Evolutionary conservation across 2,329 filamentous ascomycete genomes (phyloP).

Genomic region (Penicillium corylophilum): DNA sequence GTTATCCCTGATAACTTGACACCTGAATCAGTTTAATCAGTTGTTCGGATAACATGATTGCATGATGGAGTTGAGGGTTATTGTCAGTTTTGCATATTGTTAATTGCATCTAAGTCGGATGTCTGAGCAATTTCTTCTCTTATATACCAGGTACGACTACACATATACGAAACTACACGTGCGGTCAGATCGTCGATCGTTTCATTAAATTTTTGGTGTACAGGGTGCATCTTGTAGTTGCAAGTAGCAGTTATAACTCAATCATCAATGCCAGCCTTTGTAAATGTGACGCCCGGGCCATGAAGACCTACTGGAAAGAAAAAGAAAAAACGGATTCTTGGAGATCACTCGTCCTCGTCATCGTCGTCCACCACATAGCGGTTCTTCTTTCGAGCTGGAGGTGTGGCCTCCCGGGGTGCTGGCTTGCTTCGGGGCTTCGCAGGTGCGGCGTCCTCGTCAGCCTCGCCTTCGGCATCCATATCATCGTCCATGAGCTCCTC

Average conservation of each 20-base stretch:
- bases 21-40: background rate
- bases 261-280: slow-evolving; percentile 15
- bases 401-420: slow-evolving; percentile 30
- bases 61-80: background rate
- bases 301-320: slow-evolving; percentile 10
- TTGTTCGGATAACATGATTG: background rate
- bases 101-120: background rate
- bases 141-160: background rate
- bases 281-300: slow-evolving; percentile 19
- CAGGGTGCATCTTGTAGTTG: slow-evolving; percentile 1
- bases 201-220: slow-evolving; percentile 22
- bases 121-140: background rate
- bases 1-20: slow-evolving; percentile 11
- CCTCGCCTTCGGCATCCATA: slow-evolving; percentile 47
- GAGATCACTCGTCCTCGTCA: slow-evolving; percentile 43
- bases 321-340: background rate
- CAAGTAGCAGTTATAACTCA: background rate
- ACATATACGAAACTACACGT: background rate
- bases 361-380: slow-evolving; percentile 51
- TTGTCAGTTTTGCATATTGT: slow-evolving; percentile 1
- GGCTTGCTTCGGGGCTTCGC: slow-evolving; percentile 30
- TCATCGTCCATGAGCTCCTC: slow-evolving; percentile 45
- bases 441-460: slow-evolving; percentile 34
- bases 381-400: slow-evolving; percentile 46
- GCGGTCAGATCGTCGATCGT: slow-evolving; percentile 15